Percentiles rank a stretch among this genome's conserved stretches.
phyloP scores from a whole-genome alignment of 805 yeast genomes.

The Cyberlindnera japonica region DNA sequence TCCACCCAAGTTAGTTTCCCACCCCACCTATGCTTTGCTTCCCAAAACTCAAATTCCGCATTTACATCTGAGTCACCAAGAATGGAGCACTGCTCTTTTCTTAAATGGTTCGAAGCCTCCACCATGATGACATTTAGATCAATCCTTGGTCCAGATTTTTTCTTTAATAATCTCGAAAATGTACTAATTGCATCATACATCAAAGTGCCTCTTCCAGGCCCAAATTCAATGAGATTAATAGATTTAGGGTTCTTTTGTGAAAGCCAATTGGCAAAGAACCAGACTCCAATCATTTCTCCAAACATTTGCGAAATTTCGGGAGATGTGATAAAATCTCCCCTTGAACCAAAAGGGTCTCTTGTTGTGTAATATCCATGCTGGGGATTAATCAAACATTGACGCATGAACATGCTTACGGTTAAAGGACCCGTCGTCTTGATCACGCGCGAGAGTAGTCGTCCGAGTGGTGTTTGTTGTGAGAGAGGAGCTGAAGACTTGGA shows the following conservation, averaged over 20 bases:
- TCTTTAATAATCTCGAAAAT: slow-evolving; percentile 38
- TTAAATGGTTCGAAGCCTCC: slow-evolving; percentile 68
- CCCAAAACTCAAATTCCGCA: slow-evolving; percentile 16
- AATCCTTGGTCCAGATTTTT: slow-evolving; percentile 31
- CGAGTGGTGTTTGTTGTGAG: slow-evolving; percentile 8
- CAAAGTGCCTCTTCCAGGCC: slow-evolving; percentile 83
- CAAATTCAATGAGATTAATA: slow-evolving; percentile 66
- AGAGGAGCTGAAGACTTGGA: slow-evolving; percentile 3
- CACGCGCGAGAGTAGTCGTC: slow-evolving; percentile 27
- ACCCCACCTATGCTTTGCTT: slow-evolving; percentile 38
- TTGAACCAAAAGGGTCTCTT: slow-evolving; percentile 61
- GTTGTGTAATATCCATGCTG: slow-evolving; percentile 76
- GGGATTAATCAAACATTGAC: slow-evolving; percentile 78
- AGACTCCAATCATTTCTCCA: slow-evolving; percentile 80
- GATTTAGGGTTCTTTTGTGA: slow-evolving; percentile 48
- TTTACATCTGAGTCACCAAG: slow-evolving; percentile 34
- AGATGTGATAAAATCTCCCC: slow-evolving; percentile 79
- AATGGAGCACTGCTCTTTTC: slow-evolving; percentile 46
- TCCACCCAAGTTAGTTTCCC: slow-evolving; percentile 55
- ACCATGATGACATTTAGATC: slow-evolving; percentile 46
- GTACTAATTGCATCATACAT: slow-evolving; percentile 58
- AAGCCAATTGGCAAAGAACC: slow-evolving; percentile 60
- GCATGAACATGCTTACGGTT: slow-evolving; percentile 69
- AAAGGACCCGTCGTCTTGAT: slow-evolving; percentile 67
- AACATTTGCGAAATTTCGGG: slow-evolving; percentile 86